Conservation (phyloP, 1,139 yeast genomes). For the Pichia terricola region DNA sequence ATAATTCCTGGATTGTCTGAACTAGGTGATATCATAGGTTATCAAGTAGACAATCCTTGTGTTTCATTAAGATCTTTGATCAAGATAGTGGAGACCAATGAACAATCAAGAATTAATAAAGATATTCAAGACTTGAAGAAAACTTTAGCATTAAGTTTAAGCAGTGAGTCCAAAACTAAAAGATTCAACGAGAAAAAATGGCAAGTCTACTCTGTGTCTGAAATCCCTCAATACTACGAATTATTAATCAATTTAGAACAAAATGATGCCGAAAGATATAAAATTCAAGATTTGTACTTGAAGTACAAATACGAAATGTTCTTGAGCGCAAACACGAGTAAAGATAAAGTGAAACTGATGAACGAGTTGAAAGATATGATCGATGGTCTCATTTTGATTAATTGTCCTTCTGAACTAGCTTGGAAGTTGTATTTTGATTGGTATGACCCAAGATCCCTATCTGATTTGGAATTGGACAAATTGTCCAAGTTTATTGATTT, state of each 20-base stretch:
- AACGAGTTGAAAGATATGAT: constrained; percentile 45
- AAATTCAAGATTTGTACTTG: constrained; percentile 50
- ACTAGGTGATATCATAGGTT: constrained; percentile 48
- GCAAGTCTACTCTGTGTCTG: constrained; percentile 39
- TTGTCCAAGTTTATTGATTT: constrained; percentile 41
- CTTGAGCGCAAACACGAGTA: constrained; percentile 33
- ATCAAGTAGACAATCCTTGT: constrained; percentile 41
- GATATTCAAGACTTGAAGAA: constrained; percentile 31
- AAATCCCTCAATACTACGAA: constrained; percentile 44
- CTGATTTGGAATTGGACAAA: constrained; percentile 38
- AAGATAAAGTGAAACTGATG: constrained; percentile 30
- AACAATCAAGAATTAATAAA: constrained; percentile 29
- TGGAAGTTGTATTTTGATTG: constrained; percentile 78
- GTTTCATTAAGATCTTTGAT: constrained; percentile 43
- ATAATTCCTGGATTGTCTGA: constrained; percentile 53
- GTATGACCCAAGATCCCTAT: constrained; percentile 46
- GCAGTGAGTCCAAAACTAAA: constrained; percentile 24
- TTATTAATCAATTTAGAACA: constrained; percentile 49
- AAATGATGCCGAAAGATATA: constrained; percentile 58
- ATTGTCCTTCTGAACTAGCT: constrained; percentile 49
- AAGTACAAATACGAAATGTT: constrained; percentile 48
- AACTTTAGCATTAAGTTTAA: constrained; percentile 31
- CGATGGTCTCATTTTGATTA: constrained; percentile 65
- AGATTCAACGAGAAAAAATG: constrained; percentile 37
- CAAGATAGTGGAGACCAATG: constrained; percentile 34